Conservation (phyloP, 441 rosid species). For the Populus trichocarpa region DNA sequence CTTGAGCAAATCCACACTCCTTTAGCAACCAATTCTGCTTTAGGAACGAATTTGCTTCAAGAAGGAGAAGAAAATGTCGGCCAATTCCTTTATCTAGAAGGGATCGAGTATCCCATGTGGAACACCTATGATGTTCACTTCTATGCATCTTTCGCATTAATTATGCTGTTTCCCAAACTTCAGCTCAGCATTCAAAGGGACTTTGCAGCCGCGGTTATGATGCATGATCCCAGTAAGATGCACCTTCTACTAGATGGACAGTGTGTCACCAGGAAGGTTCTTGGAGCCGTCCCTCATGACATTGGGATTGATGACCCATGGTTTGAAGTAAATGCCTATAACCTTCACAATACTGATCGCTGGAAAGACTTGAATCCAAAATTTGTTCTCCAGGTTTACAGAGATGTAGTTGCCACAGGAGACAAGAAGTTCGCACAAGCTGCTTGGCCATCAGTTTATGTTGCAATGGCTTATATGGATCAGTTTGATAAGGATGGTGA, state of each 20-base stretch:
- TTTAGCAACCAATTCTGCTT: constrained; percentile 60
- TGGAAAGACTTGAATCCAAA: constrained; percentile 97
- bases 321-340: constrained; percentile 84
- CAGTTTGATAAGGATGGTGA: constrained; percentile 93
- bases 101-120: constrained; percentile 88
- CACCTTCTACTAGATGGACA: constrained; percentile 57
- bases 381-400: constrained; percentile 85
- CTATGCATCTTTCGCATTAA: constrained; percentile 76
- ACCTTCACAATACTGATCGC: constrained; percentile 55
- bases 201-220: constrained; percentile 87
- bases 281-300: constrained; percentile 94
- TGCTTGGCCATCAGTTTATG: constrained; percentile 89
- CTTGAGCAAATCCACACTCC: constrained; percentile 66
- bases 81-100: constrained; percentile 91
- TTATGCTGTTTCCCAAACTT: constrained; percentile 83
- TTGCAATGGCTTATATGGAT: constrained; percentile 86
- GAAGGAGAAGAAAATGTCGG: constrained; percentile 93
- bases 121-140: constrained; percentile 95
- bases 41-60: constrained; percentile 78
- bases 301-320: constrained; percentile 79
- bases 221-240: constrained; percentile 77
- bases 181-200: constrained; percentile 90
- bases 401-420: constrained; percentile 82
- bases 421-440: constrained; percentile 71
- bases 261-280: constrained; percentile 65